Base-by-base conservation (phyloP, 1,139 yeast species). In the Meyerozyma smithsonii region DNA sequence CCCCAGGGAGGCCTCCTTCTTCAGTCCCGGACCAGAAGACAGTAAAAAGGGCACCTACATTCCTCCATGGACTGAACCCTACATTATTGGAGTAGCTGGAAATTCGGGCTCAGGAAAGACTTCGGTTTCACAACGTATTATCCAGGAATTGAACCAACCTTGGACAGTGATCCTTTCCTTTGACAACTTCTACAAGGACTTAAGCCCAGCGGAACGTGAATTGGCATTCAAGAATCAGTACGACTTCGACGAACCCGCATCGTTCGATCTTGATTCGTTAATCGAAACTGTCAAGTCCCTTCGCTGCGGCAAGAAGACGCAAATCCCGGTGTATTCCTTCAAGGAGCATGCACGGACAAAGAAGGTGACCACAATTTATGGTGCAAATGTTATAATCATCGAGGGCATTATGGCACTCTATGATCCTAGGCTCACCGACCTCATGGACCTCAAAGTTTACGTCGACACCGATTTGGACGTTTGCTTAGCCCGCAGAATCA, bases 41-140 rank as follows among this genome's bases (percentile, higher is more conserved):
- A 16, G 14, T 16, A 14, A 30, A 14, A 8, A 14, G 15, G 25
- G 42, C 16, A 42, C 43, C 20, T 85, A 86, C 55, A 75, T 78
- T 12, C 97, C 97, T 3, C 97, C 97, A 18, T 92, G 97, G 97
- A 82, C 88, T 2, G 89, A 88, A 44, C 97, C 97, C 0, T 92
- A 89, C 56, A 81, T 92, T 38, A 90, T 92, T 46, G 98, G 97
- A 5, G 79, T 92, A 15, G 97, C 97, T 0, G 98, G 98, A 1
- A 81, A 85, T 41, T 84, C 95, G 17, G 98, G 97, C 1, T 85
- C 96, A 0, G 98, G 98, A 2, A 92, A 92, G 58, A 92, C 98
- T 0, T 84, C 96, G 23, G 86, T 92, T 19, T 94, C 97, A 0
- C 82, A 88, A 37, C 77, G 79, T 47, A 84, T 92, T 49, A 87